Evolutionary conservation across 2,329 filamentous ascomycete genomes (phyloP).

Genomic region (Chaetothyriales sp.): DNA sequence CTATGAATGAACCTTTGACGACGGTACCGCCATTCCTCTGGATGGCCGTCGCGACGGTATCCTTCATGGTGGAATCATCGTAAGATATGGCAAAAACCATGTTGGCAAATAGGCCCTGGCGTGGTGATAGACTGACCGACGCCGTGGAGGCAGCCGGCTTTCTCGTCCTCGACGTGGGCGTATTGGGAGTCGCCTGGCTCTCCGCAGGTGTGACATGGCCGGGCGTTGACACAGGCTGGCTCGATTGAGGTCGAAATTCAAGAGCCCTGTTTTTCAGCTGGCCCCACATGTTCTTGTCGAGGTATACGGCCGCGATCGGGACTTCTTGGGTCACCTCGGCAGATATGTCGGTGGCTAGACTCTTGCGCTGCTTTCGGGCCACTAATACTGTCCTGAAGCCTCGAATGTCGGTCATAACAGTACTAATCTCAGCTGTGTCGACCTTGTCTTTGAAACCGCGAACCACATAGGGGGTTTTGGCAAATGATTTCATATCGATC

Average conservation of each 20-base stretch:
- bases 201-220: constrained; percentile 27
- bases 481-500: constrained; percentile 29
- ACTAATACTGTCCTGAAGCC: constrained; percentile 31
- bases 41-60: constrained; percentile 50
- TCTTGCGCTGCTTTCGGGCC: constrained; percentile 30
- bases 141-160: background rate
- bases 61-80: constrained; percentile 42
- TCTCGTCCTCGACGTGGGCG: constrained; percentile 35
- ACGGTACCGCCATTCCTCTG: constrained; percentile 57
- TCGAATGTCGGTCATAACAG: constrained; percentile 28
- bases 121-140: constrained; percentile 8
- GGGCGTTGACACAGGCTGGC: constrained; percentile 10
- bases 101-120: constrained; percentile 48
- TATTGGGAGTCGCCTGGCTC: constrained; percentile 28
- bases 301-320: constrained; percentile 32
- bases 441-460: constrained; percentile 28
- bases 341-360: constrained; percentile 24
- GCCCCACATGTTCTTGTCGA: constrained; percentile 35
- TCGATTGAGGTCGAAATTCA: constrained; percentile 16
- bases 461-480: constrained; percentile 31
- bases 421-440: constrained; percentile 18
- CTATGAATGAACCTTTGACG: constrained; percentile 62
- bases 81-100: constrained; percentile 87
- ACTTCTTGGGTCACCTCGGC: constrained; percentile 26
- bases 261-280: constrained; percentile 30